Percentiles rank a stretch among this genome's conserved stretches.
Evolutionary conservation across 768 basidiomycete species (phyloP).

Genomic region (Symmetrospora coprosmae): DNA sequence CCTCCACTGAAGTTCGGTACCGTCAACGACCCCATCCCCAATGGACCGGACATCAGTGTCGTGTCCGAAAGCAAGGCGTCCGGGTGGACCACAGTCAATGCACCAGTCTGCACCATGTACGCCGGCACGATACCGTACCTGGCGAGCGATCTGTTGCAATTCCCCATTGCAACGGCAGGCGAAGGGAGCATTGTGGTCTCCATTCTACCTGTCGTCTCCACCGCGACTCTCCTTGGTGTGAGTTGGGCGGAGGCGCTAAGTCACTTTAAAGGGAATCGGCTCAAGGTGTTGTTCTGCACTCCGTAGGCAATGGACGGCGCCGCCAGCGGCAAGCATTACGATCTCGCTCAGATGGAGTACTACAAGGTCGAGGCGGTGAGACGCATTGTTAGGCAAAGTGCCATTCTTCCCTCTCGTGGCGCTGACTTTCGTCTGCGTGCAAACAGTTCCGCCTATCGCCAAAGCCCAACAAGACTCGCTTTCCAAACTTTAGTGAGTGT

Average conservation of each 20-base stretch:
- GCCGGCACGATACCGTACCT: not conserved
- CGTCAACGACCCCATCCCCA: slow-evolving; percentile 16
- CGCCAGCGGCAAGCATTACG: slow-evolving; percentile 49
- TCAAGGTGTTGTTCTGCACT: slow-evolving; percentile 37
- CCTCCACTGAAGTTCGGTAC: slow-evolving; percentile 7
- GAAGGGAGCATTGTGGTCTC: slow-evolving; percentile 26
- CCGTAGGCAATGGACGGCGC: slow-evolving; percentile 49
- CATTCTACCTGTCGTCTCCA: slow-evolving; percentile 12
- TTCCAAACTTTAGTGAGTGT: slow-evolving; percentile 60
- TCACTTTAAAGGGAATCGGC: not conserved
- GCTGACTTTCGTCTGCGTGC: no score
- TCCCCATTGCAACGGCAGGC: not conserved
- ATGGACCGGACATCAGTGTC: slow-evolving; percentile 25
- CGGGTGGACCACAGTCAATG: slow-evolving; percentile 43
- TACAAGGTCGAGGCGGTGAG: slow-evolving; percentile 20
- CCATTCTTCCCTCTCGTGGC: not conserved
- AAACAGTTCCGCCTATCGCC: slow-evolving; percentile 27
- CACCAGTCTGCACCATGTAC: slow-evolving; percentile 5
- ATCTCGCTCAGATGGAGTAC: slow-evolving; percentile 30
- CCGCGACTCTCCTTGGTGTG: not conserved
- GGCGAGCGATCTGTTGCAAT: not conserved
- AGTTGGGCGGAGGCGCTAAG: not conserved
- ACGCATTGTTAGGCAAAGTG: not conserved
- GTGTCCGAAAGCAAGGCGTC: not conserved
- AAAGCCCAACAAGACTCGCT: slow-evolving; percentile 47